Evolutionary conservation across 1,284 basidiomycete genomes (phyloP).

Genomic region (Tranzscheliella williamsii): DNA sequence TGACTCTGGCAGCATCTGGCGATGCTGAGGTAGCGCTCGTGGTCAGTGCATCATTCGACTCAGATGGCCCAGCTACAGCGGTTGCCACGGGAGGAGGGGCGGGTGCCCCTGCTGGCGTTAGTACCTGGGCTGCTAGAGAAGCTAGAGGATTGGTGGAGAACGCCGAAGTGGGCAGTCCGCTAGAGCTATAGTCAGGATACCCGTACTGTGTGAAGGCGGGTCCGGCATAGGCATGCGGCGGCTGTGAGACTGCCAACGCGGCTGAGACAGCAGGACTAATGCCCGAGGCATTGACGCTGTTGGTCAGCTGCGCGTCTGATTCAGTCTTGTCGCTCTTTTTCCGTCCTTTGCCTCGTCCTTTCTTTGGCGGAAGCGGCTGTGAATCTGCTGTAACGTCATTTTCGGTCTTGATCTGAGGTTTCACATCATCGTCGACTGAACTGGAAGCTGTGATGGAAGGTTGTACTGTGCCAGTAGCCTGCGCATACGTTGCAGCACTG

Average conservation of each 20-base stretch:
- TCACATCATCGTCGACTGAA: conserved; percentile 11
- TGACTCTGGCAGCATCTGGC: conserved; percentile 16
- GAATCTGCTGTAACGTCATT: conserved; percentile 9
- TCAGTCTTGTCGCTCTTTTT: conserved; percentile 30
- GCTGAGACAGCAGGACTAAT: conserved; percentile 22
- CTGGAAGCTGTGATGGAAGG: conserved; percentile 22
- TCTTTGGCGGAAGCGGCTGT: conserved; percentile 10
- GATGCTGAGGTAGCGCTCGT: conserved; percentile 16
- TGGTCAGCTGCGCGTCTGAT: neutral
- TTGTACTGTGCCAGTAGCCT: conserved; percentile 20
- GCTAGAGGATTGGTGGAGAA: conserved; percentile 30
- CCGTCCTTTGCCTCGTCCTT: conserved; percentile 20
- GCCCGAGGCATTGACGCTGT: conserved; percentile 2
- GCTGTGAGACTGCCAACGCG: conserved; percentile 16
- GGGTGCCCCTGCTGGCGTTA: conserved; percentile 9
- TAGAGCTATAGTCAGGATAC: conserved; percentile 33
- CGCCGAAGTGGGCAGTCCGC: conserved; percentile 20
- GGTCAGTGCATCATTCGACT: conserved; percentile 5
- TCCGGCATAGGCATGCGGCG: conserved; percentile 7
- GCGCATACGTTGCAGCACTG: conserved; percentile 17
- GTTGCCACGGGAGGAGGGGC: conserved; percentile 2
- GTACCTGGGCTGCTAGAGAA: conserved; percentile 27
- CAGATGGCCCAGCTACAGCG: conserved; percentile 4
- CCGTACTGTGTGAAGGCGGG: conserved; percentile 28
- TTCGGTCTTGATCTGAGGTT: conserved; percentile 20